phyloP scores from a whole-genome alignment of 495 filamentous ascomycete species.

The Penicillium ucsense region DNA sequence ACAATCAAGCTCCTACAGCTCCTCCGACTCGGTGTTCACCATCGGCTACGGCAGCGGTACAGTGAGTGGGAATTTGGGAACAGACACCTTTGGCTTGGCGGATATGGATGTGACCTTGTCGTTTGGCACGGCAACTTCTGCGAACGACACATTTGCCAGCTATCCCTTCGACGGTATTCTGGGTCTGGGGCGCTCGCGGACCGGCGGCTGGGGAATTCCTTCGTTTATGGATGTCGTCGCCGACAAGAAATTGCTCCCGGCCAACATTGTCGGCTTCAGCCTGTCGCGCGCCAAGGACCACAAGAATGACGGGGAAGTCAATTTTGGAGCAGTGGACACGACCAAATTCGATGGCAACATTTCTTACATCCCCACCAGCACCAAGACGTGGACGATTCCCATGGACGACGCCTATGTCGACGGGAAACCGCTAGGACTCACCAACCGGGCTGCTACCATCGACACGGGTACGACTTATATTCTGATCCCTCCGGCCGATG shows the following conservation, averaged over 20 bases:
- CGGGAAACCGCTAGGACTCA: conserved; percentile 41
- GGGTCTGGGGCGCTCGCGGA: conserved; percentile 51
- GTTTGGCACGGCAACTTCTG: conserved; percentile 60
- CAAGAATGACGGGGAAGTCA: conserved; percentile 61
- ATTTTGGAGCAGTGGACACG: conserved; percentile 61
- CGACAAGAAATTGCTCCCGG: conserved; percentile 44
- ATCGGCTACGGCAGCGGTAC: conserved; percentile 65
- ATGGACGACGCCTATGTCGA: conserved; percentile 53
- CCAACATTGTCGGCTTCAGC: conserved; percentile 59
- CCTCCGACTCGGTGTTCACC: conserved; percentile 41
- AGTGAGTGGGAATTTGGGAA: conserved; percentile 52
- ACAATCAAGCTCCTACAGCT: conserved; percentile 38
- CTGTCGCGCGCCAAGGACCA: conserved; percentile 55
- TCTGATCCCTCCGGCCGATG: conserved; percentile 57
- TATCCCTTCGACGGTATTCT: conserved; percentile 87
- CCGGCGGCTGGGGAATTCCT: conserved; percentile 34
- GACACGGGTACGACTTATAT: conserved; percentile 76
- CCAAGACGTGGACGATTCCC: conserved; percentile 55
- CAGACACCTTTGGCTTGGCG: conserved; percentile 56
- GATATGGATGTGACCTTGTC: conserved; percentile 48
- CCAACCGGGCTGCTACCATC: conserved; percentile 51
- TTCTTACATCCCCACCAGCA: conserved; percentile 44
- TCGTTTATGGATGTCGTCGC: conserved; percentile 55
- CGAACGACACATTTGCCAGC: conserved; percentile 56
- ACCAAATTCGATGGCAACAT: conserved; percentile 57